Percentiles rank a stretch among this genome's conserved stretches.
Conservation (phyloP, 1,284 basidiomycete genomes). For the Rhodofomes roseus region DNA sequence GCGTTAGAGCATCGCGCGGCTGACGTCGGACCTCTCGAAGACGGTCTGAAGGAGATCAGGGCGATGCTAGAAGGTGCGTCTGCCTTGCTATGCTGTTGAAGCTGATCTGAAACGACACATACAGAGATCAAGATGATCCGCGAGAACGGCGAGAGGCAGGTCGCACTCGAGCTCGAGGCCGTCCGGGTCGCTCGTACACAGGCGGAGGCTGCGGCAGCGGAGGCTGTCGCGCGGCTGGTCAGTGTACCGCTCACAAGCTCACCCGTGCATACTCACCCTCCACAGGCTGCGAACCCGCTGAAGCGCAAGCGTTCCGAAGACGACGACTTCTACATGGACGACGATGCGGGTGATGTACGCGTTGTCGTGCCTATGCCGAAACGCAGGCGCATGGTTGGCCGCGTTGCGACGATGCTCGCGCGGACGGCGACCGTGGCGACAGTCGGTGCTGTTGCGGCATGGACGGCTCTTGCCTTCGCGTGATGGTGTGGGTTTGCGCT, state of each 20-base stretch:
- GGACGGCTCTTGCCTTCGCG: slow-evolving; percentile 61
- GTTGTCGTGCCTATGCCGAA: slow-evolving; percentile 23
- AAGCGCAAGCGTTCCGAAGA: slow-evolving; percentile 32
- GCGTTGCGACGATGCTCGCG: slow-evolving; percentile 36
- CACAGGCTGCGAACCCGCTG: slow-evolving; percentile 22
- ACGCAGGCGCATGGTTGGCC: slow-evolving; percentile 41
- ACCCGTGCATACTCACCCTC: slow-evolving; percentile 9
- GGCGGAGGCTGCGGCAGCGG: slow-evolving; percentile 23
- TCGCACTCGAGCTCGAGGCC: slow-evolving; percentile 28
- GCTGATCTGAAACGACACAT: slow-evolving; percentile 7
- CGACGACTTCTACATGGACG: slow-evolving; percentile 6
- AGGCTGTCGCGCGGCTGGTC: slow-evolving; percentile 21
- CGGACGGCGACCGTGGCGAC: slow-evolving; percentile 57
- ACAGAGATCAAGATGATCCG: slow-evolving; percentile 31
- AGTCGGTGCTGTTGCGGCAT: slow-evolving; percentile 62
- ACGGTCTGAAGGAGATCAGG: slow-evolving; percentile 11
- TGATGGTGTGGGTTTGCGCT: neutral
- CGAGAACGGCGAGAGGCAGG: slow-evolving; percentile 28
- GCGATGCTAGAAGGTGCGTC: slow-evolving; percentile 16
- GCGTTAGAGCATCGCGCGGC: slow-evolving; percentile 10
- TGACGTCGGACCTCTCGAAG: slow-evolving; percentile 7
- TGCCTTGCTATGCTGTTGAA: neutral
- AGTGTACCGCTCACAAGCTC: slow-evolving; percentile 9
- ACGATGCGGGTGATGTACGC: neutral
- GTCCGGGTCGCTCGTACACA: slow-evolving; percentile 28